Evolutionary conservation across 495 filamentous ascomycete species (phyloP).

Genomic region (Neurospora tetraspora): DNA sequence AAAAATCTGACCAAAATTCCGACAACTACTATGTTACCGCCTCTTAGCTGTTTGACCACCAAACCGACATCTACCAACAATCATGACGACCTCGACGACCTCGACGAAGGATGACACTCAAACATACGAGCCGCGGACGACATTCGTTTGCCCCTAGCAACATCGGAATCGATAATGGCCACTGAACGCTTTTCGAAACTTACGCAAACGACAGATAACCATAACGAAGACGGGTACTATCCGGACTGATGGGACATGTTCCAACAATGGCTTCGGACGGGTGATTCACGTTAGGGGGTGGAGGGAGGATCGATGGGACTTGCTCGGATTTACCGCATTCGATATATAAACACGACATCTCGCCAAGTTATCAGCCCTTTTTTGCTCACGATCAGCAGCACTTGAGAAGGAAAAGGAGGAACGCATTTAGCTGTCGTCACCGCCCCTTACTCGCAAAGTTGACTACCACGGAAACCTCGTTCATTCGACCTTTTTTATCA

Average conservation of each 20-base stretch:
- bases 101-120: background rate
- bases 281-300: background rate
- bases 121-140: background rate
- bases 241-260: background rate
- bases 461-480: background rate
- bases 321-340: background rate
- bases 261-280: background rate
- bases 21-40: background rate
- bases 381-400: background rate
- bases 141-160: background rate
- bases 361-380: background rate
- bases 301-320: background rate
- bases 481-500: background rate
- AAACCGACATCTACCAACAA: background rate
- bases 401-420: background rate
- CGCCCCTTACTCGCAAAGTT: background rate
- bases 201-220: background rate
- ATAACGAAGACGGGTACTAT: background rate
- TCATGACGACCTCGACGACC: background rate
- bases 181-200: background rate
- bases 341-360: background rate
- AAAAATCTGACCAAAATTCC: background rate
- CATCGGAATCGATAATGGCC: background rate
- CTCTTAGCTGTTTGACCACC: background rate
- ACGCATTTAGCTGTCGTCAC: background rate